Conservation (phyloP, 768 basidiomycete genomes). For the Lentinula lateritia region DNA sequence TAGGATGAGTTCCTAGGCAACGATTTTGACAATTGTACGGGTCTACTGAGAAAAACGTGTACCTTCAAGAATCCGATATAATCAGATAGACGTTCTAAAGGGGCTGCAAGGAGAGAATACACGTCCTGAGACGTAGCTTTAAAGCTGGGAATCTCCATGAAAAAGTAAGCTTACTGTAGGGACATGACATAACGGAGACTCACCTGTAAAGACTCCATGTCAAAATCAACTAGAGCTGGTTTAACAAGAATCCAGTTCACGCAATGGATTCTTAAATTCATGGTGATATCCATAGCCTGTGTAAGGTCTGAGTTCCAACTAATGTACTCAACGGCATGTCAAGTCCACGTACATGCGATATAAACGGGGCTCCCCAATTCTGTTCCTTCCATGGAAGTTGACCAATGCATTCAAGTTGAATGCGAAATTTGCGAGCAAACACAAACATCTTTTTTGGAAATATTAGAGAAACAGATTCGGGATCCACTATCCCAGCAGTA, state of each 20-base stretch:
- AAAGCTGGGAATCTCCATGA: not conserved
- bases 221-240: not conserved
- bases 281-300: slow-evolving; percentile 4
- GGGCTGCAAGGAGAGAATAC: not conserved
- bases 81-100: not conserved
- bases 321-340: not conserved
- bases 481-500: not conserved
- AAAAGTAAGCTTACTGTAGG: not conserved
- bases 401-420: slow-evolving; percentile 5
- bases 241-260: slow-evolving; percentile 2
- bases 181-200: not conserved
- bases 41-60: not conserved
- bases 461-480: not conserved
- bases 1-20: not conserved
- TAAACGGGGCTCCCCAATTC: slow-evolving; percentile 7
- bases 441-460: slow-evolving; percentile 8
- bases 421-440: slow-evolving; percentile 6
- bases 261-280: slow-evolving; percentile 6
- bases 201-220: not conserved
- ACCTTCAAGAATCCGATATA: not conserved
- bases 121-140: not conserved
- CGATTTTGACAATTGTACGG: not conserved
- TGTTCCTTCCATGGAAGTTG: slow-evolving; percentile 6
- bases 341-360: slow-evolving; percentile 1
- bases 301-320: not conserved